Evolutionary conservation across 2,329 filamentous ascomycete species (phyloP), one percentile per base, ranked within the genome.

Genomic region (Exserohilum turcica): DNA sequence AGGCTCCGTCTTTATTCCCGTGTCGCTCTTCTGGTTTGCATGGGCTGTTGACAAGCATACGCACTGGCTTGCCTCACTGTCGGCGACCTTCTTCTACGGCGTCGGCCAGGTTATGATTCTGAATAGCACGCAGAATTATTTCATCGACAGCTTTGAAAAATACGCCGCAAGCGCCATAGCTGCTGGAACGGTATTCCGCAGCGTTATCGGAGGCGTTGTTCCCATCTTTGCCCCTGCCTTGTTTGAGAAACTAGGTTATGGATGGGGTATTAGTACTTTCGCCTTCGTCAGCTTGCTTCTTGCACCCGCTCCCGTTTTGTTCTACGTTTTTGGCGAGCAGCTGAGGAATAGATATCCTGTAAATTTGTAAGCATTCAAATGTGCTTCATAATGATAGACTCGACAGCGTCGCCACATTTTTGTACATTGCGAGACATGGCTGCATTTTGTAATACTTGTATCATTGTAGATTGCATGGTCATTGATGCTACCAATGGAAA

Each of bases 81-180:
- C 73, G 0, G 67, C 74, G 2, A 80, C 77, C 0, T 79, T 76
- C 58, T 79, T 78, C 64, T 82, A 81, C 57, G 80, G 80, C 10
- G 73, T 82, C 15, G 80, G 81, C 2, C 80, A 82, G 49, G 79
- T 84, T 9, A 77, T 80, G 59, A 81, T 82, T 27, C 67, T 83
- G 48, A 83, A 82, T 49, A 75, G 74, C 10, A 79, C 80, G 13
- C 80, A 83, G 47, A 84, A 83, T 46, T 82, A 82, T 64, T 82
- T 81, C 61, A 82, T 82, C 40, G 80, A 82, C 60, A 74, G 75
- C 18, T 82, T 81, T 50, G 79, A 81, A 52, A 74, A 75, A 62
- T 81, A 79, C 54, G 79, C 80, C 5, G 79, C 79, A 6, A 76
- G 73, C 31, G 79, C 79, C 0, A 81, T 82, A 45, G 80, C 80